Base-by-base conservation (phyloP, 176 grass and related monocot species). In the Triticum turgidum region DNA sequence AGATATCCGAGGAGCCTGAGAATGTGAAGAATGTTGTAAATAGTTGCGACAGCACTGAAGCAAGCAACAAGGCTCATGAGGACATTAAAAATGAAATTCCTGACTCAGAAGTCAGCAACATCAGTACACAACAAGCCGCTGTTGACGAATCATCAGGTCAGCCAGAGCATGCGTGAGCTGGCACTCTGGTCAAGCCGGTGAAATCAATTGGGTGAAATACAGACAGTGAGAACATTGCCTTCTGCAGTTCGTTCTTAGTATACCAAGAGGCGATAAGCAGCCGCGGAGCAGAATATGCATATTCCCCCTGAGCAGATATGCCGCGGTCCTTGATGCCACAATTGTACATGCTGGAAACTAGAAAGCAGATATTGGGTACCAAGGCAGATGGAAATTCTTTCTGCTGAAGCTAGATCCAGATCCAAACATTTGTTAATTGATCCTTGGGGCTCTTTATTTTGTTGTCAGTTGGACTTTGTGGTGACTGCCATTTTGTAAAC, bases 1-100 rank as follows among this genome's bases (percentile, higher is more conserved):
- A 70, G 65, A 59, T 30, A 38, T 63, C 71, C 13, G 85, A 90
- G 61, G 85, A 90, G 72, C 65, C 59, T 79, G 83, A 94, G 65
- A 71, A 85, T 80, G 47, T 80, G 59, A 75, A 61, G 75, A 33
- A 30, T 27, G 42, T 49, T 13, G 78, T 81, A 85, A 84, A 72
- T 25, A 87, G 84, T 37, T 61, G 58, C 13, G 37, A 88, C 39
- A 80, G 35, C 38, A 66, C 45, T 9, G 68, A 86, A 83, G 86
- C 65, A 75, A 84, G 63, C 80, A 81, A 73, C 59, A 86, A 80
- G 84, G 44, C 15, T 30, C 25, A 20, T 10, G 65, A 91, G 21
- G 81, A 83, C 2, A 86, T 34, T 80, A 61, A 24, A 61, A 85
- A 65, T 35, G 66, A 86, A 78, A 84, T 69, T 61, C 35, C 76